A percentile compares a stretch with the other conserved stretches of the same genome.
Conservation (phyloP, 352 stramenopile species). For the Pseudoperonospora humuli region DNA sequence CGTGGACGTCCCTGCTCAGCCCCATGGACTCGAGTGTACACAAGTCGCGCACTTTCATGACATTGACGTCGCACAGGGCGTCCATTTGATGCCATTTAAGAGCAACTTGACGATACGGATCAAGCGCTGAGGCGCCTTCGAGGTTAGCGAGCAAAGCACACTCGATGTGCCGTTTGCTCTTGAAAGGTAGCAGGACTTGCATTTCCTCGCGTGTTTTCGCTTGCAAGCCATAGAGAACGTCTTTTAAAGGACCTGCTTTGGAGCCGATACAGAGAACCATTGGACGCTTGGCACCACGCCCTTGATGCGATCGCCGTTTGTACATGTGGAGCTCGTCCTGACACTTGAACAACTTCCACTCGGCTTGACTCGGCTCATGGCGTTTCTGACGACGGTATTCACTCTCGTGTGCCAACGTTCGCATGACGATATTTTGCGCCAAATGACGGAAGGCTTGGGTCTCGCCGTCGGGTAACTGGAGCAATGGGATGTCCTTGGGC, state of each 20-base stretch:
- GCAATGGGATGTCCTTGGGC: slow-evolving; percentile 4
- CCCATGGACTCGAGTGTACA: slow-evolving; percentile 47
- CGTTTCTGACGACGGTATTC: slow-evolving; percentile 21
- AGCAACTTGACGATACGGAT: slow-evolving; percentile 42
- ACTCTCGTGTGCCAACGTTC: slow-evolving; percentile 42
- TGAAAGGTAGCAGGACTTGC: slow-evolving; percentile 25
- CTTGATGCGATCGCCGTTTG: slow-evolving; percentile 17
- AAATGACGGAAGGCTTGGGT: slow-evolving; percentile 24
- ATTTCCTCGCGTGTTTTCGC: slow-evolving; percentile 46
- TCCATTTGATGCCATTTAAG: slow-evolving; percentile 42
- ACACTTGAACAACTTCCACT: slow-evolving; percentile 33
- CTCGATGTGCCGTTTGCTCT: slow-evolving; percentile 37
- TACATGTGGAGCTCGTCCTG: slow-evolving; percentile 33
- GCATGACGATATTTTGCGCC: slow-evolving; percentile 31
- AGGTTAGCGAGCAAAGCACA: slow-evolving; percentile 37
- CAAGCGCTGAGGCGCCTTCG: slow-evolving; percentile 24
- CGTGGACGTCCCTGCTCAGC: slow-evolving; percentile 24
- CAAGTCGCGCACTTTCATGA: slow-evolving; percentile 42
- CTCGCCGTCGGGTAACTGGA: slow-evolving; percentile 25
- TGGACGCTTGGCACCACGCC: slow-evolving; percentile 13
- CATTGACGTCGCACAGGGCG: slow-evolving; percentile 17
- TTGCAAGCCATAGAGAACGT: slow-evolving; percentile 45
- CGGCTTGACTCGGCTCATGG: slow-evolving; percentile 6
- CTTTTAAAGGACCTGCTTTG: slow-evolving; percentile 34
- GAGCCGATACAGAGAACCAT: slow-evolving; percentile 43